These are phyloP conservation scores for Phlebopus sp. DNA, from an alignment of 1,284 basidiomycete species.

Conservation along the genomic window DNA sequence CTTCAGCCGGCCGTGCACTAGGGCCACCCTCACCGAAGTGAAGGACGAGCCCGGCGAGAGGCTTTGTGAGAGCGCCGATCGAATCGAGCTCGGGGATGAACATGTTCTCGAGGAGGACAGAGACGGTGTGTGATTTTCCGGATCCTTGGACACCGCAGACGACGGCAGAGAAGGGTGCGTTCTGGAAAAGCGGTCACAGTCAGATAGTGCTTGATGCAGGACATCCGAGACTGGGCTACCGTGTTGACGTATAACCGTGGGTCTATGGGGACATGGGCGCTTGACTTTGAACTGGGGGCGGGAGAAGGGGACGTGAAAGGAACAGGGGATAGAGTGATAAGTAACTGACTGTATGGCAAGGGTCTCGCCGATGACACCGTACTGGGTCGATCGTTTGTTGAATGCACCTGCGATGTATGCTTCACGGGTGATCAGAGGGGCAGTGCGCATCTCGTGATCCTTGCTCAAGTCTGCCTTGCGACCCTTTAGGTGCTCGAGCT, in stretches of 20 bases:
- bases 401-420: slow-evolving; percentile 42
- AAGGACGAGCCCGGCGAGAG: slow-evolving; percentile 61
- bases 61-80: slow-evolving; percentile 49
- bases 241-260: slow-evolving; percentile 61
- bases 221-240: slow-evolving; percentile 29
- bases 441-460: slow-evolving; percentile 46
- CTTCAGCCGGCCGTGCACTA: slow-evolving; percentile 56
- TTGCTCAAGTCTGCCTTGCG: slow-evolving; percentile 10
- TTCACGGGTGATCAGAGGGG: slow-evolving; percentile 53
- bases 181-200: slow-evolving; percentile 32
- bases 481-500: slow-evolving; percentile 3
- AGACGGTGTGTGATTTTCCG: slow-evolving; percentile 71
- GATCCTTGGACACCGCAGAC: slow-evolving; percentile 67
- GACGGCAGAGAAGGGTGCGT: slow-evolving; percentile 56
- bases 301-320: neutral
- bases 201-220: neutral
- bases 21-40: slow-evolving; percentile 68
- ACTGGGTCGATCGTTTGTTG: slow-evolving; percentile 40
- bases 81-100: slow-evolving; percentile 47
- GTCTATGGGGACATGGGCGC: slow-evolving; percentile 36
- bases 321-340: slow-evolving; percentile 4
- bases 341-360: slow-evolving; percentile 42
- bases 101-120: slow-evolving; percentile 65
- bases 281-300: slow-evolving; percentile 29
- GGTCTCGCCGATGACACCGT: slow-evolving; percentile 54